Percentiles rank a stretch among this genome's conserved stretches.
Evolutionary conservation across 1,284 basidiomycete species (phyloP).

Genomic region (Fomitopsis betulina): DNA sequence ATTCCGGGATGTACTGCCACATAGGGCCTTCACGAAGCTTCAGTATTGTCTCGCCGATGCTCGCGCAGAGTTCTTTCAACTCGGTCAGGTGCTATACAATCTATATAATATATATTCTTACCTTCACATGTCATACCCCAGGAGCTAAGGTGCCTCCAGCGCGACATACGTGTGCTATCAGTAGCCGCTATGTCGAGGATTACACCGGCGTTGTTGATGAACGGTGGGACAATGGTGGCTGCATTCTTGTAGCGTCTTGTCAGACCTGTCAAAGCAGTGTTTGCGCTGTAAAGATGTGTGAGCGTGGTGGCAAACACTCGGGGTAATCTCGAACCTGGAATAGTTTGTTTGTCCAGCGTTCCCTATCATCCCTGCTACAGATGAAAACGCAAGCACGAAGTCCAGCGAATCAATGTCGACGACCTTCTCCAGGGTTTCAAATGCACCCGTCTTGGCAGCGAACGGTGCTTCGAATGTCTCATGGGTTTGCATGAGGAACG

Average conservation of each 20-base stretch:
- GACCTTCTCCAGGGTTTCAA: slow-evolving; percentile 21
- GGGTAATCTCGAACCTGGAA: slow-evolving; percentile 21
- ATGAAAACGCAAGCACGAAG: slow-evolving; percentile 35
- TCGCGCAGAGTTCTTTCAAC: neutral
- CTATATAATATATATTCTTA: no score
- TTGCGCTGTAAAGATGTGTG: slow-evolving; percentile 23
- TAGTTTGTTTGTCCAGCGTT: slow-evolving; percentile 39
- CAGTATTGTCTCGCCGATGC: neutral
- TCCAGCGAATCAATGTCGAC: slow-evolving; percentile 26
- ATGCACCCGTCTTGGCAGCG: slow-evolving; percentile 27
- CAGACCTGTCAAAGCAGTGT: slow-evolving; percentile 28
- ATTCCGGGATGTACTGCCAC: slow-evolving; percentile 2
- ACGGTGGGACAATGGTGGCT: slow-evolving; percentile 31
- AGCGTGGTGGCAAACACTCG: neutral
- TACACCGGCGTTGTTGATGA: slow-evolving; percentile 20
- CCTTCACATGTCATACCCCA: slow-evolving; percentile 26
- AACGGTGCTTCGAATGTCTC: slow-evolving; percentile 24
- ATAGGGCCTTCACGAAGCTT: neutral
- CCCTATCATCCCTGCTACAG: slow-evolving; percentile 30
- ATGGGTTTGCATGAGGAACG: slow-evolving; percentile 26
- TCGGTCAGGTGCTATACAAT: no score
- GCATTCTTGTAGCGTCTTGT: slow-evolving; percentile 26
- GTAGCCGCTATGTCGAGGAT: slow-evolving; percentile 6
- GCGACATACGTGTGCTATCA: neutral
- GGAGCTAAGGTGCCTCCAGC: slow-evolving; percentile 11